These are phyloP conservation scores for Colletotrichum cuscutae DNA, from an alignment of 2,329 filamentous ascomycete species.

Conservation along the genomic window DNA sequence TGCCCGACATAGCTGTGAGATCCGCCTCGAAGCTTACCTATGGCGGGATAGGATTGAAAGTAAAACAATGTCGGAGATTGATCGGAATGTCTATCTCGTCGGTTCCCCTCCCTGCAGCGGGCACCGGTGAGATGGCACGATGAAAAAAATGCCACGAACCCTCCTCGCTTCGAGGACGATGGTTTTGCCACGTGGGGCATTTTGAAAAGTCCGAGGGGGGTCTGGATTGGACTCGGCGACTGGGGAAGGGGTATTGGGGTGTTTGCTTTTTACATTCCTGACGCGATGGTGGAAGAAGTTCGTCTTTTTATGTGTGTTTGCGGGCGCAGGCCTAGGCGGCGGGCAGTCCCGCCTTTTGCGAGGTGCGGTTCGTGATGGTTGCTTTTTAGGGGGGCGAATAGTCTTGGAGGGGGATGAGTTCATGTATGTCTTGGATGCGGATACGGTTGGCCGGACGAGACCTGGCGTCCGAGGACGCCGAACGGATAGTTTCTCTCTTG, in stretches of 20 bases:
- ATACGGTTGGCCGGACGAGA: not conserved
- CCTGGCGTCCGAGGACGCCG: not conserved
- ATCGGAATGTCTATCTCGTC: not conserved
- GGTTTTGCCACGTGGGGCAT: not conserved
- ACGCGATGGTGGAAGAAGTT: not conserved
- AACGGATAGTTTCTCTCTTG: not conserved
- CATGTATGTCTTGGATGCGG: not conserved
- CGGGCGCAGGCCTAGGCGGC: too few species aligned
- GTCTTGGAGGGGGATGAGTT: not conserved
- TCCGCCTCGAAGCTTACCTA: not conserved
- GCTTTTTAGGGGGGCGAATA: not conserved
- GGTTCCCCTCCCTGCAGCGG: not conserved
- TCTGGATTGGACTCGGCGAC: not conserved
- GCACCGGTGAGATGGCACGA: not conserved
- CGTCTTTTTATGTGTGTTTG: not conserved
- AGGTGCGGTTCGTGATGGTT: not conserved
- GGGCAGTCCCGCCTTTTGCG: not conserved
- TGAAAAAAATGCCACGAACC: not conserved
- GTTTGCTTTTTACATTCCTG: not conserved
- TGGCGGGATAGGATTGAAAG: too few species aligned
- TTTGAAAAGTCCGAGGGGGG: not conserved
- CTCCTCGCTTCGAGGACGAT: not conserved
- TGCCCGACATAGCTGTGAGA: not conserved
- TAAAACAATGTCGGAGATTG: not conserved
- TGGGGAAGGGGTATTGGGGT: not conserved